These are phyloP conservation scores for Poteriospumella lacustris DNA, from an alignment of 108 stramenopile genomes.

Conservation along the genomic window DNA sequence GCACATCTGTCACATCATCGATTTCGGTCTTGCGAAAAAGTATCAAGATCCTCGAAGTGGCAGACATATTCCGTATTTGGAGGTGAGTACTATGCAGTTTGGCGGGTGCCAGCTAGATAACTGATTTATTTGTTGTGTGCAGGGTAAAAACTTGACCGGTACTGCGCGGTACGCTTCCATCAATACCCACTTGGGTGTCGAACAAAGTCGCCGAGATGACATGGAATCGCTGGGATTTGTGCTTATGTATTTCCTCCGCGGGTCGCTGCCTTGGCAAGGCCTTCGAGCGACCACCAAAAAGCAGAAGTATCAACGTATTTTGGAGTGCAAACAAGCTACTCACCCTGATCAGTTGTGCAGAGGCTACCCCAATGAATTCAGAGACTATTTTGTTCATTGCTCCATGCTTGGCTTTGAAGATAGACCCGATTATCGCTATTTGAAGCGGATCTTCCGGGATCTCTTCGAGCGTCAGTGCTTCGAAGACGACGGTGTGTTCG, in stretches of 20 bases:
- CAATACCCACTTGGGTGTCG: constrained; percentile 23
- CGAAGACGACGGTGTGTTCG: constrained; percentile 24
- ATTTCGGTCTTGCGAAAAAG: constrained; percentile 29
- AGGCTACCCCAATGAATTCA: constrained; percentile 14
- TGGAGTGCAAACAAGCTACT: constrained; percentile 24
- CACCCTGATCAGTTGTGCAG: constrained; percentile 19
- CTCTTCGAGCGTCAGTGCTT: constrained; percentile 18
- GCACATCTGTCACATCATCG: constrained; percentile 28
- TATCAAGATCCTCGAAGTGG: constrained; percentile 28
- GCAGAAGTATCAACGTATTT: constrained; percentile 29
- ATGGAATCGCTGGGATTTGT: constrained; percentile 27
- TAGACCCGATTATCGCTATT: constrained; percentile 27
- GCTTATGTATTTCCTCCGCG: constrained; percentile 28
- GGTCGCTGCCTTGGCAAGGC: constrained; percentile 28
- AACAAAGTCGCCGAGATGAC: constrained; percentile 24
- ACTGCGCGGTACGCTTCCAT: constrained; percentile 26
- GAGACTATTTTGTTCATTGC: constrained; percentile 27
- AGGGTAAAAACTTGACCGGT: constrained; percentile 26
- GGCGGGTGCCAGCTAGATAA: background rate
- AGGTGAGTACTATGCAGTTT: background rate
- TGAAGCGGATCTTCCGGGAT: constrained; percentile 28
- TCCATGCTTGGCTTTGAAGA: constrained; percentile 21
- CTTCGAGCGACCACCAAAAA: constrained; percentile 24
- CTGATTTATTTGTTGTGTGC: background rate
- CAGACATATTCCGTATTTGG: constrained; percentile 28